Conservation (phyloP, 2,329 filamentous ascomycete genomes). For the Aspergillus quadrilineatus region DNA sequence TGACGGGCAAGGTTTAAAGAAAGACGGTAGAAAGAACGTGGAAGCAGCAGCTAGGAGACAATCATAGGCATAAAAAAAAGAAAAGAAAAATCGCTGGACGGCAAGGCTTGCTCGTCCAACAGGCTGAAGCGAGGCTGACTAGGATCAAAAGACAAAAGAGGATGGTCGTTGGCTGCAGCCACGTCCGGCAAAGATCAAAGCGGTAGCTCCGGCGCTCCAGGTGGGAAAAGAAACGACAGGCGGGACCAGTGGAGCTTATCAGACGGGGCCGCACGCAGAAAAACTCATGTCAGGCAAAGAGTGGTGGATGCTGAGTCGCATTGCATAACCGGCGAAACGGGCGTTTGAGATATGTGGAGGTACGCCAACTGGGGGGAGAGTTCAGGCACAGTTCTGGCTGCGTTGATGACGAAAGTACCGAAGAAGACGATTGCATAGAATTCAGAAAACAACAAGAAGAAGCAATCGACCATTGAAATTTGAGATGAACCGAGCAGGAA, state of each 20-base stretch:
- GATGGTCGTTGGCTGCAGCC: conserved; percentile 1
- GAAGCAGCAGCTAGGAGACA: background rate
- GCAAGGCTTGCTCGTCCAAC: background rate
- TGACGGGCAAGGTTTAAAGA: conserved; percentile 7
- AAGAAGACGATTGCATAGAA: background rate
- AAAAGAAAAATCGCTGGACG: background rate
- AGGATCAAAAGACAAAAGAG: conserved; percentile 11
- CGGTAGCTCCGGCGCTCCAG: background rate
- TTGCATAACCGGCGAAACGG: conserved; percentile 9
- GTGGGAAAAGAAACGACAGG: conserved; percentile 5
- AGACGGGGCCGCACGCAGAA: conserved; percentile 6
- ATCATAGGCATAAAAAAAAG: background rate
- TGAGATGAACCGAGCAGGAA: background rate
- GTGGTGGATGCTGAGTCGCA: conserved; percentile 5
- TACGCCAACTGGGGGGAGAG: conserved; percentile 3
- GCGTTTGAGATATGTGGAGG: conserved; percentile 15
- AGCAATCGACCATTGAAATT: background rate
- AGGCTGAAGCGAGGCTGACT: conserved; percentile 4
- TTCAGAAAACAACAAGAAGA: background rate
- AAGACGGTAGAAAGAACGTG: conserved; percentile 5
- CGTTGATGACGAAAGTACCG: background rate
- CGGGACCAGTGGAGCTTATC: conserved; percentile 14
- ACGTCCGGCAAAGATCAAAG: conserved; percentile 4
- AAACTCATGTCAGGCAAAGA: conserved; percentile 3
- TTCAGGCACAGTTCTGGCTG: background rate